Evolutionary conservation across 345 rosid genomes (phyloP), one percentile per base, ranked within the genome.

Genomic region (Linum usitatissimum): DNA sequence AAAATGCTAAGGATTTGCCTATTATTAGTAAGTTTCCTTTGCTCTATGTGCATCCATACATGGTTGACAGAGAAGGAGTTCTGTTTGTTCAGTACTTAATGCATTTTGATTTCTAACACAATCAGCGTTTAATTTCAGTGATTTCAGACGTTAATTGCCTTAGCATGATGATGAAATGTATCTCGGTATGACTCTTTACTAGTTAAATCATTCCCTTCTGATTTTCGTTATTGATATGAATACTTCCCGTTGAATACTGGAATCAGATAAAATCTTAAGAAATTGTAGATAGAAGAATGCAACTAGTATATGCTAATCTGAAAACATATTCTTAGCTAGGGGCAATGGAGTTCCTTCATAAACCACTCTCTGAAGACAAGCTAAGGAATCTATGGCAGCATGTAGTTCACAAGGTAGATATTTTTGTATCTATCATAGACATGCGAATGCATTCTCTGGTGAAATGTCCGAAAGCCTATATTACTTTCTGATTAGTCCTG

Each of bases 321-420:
- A 76, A 59, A 55, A 67, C 70, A 60, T 65, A 66, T 73, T 77
- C 76, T 65, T 87, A 93, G 99, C 86, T 83, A 38, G 99, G 99
- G 67, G 99, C 97, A 54, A 97, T 93, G 55, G 99, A 90, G 77
- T 93, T 93, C 79, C 96, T 93, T 40, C 81, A 38, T 55, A 87
- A 90, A 75, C 99, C 99, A 9, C 76, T 93, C 34, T 83, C 81
- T 0, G 86, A 84, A 60, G 97, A 87, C 64, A 93, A 90, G 72
- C 74, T 93, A 65, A 78, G 81, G 77, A 87, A 93, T 62, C 78
- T 93, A 67, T 93, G 99, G 99, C 99, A 93, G 73, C 99, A 93
- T 21, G 97, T 93, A 68, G 90, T 87, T 71, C 97, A 90, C 67
- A 90, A 90, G 94, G 99, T 90, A 62, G 8, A 64, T 59, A 21